Conservation (phyloP, 345 rosid genomes). For the Syzygium aromaticum region DNA sequence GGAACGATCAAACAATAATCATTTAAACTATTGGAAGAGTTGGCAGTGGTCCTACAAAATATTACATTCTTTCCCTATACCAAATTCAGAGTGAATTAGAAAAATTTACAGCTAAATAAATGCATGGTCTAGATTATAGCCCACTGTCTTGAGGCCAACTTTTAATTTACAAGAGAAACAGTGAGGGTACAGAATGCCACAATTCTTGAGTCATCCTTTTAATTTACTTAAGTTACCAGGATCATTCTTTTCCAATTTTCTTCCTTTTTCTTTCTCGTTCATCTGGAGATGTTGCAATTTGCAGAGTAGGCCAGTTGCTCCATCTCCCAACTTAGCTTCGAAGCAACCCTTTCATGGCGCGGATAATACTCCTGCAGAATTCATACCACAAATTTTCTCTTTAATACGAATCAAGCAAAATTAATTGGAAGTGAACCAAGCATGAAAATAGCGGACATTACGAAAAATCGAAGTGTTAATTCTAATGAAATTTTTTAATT, state of each 20-base stretch:
- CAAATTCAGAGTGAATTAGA: not conserved
- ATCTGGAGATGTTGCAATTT: slow-evolving; percentile 1
- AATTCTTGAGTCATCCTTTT: not conserved
- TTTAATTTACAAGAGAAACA: slow-evolving; percentile 7
- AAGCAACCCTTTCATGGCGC: slow-evolving; percentile 60
- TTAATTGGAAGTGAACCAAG: not conserved
- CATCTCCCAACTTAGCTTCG: slow-evolving; percentile 72
- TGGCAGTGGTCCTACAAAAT: not conserved
- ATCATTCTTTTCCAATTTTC: not conserved
- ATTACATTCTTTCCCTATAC: not conserved
- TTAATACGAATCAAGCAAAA: not conserved
- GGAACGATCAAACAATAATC: not conserved
- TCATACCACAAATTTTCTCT: not conserved
- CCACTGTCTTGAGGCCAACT: not conserved
- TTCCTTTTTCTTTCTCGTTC: slow-evolving; percentile 46
- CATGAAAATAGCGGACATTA: not conserved
- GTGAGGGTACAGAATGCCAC: slow-evolving; percentile 17
- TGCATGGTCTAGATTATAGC: not conserved
- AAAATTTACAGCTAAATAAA: not conserved
- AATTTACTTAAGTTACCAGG: not conserved
- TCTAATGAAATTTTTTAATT: not conserved
- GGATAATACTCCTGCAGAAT: slow-evolving; percentile 60
- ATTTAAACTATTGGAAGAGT: not conserved
- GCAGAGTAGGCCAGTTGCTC: slow-evolving; percentile 37
- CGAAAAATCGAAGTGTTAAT: not conserved